Base-by-base conservation (phyloP, 148 eudicot genomes). In the Dysphania ambrosioides region DNA sequence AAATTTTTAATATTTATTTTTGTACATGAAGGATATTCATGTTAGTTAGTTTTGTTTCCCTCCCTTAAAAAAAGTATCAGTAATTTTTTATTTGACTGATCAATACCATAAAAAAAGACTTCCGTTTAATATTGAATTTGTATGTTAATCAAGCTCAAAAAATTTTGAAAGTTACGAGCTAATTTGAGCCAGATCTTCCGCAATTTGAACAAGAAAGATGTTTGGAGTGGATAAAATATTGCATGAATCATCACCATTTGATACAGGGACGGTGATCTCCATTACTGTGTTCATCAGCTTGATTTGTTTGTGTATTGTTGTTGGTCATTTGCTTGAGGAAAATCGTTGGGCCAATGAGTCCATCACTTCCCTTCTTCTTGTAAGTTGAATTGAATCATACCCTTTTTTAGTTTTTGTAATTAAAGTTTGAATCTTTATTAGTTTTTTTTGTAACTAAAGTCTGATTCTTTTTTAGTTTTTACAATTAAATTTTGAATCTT, bases 271-370 rank as follows among this genome's bases (percentile, higher is more conserved):
- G 1, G 88, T 88, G n/a, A 76, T 85, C 13, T 77, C 89, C 0
- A 77, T 88, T 4, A 88, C 89, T 0, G 79, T 88, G 47, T 88
- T 88, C 75, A 67, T 88, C 21, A 30, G 81, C 18, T 83, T 88
- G 47, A 83, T 88, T 40, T 84, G 88, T 65, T 77, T 82, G 78
- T 88, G 92, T 75, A 86, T 88, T 40, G 72, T 88, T 24, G 66
- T 88, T 66, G 92, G 92, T 56, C 92, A 88, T 79, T 84, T 88
- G 67, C 57, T 88, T 34, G 92, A 88, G 74, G 88, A 86, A 73
- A 72, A 83, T 68, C 88, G 88, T 1, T 88, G 89, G 89, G 89
- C 92, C 27, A 88, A 86, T 27, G 92, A 88, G 78, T 88, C 92
- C 16, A 88, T 86, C 64, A 84, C 89, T 11, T 82, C 92, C 19